Conservation (phyloP, 345 rosid species). For the Pistacia atlantica region DNA sequence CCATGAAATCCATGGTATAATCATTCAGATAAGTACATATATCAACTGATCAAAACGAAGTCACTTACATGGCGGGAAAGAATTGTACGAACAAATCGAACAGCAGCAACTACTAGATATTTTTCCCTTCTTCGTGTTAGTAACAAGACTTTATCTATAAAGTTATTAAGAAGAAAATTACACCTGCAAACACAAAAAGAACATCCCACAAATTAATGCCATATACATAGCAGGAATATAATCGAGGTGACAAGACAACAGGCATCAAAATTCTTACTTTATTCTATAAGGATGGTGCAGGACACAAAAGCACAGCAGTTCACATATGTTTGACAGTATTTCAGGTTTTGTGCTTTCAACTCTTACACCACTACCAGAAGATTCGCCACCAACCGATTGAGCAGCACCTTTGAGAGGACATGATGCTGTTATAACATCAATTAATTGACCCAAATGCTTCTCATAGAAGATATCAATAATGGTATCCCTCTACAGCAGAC, state of each 20-base stretch:
- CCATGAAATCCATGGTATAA: neutral
- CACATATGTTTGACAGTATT: slow-evolving; percentile 88
- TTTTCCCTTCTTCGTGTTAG: slow-evolving; percentile 88
- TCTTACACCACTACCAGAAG: slow-evolving; percentile 44
- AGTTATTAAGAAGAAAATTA: slow-evolving; percentile 81
- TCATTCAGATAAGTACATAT: neutral
- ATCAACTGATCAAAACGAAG: slow-evolving; percentile 17
- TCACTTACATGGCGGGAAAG: slow-evolving; percentile 79
- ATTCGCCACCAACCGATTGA: slow-evolving; percentile 39
- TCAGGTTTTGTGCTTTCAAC: slow-evolving; percentile 72
- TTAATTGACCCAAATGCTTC: slow-evolving; percentile 84
- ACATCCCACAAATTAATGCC: slow-evolving; percentile 10
- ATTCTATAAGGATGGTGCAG: slow-evolving; percentile 91
- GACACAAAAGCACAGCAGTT: slow-evolving; percentile 91
- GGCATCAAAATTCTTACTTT: slow-evolving; percentile 55
- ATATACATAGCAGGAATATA: slow-evolving; percentile 19
- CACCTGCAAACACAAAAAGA: slow-evolving; percentile 59
- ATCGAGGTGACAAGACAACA: slow-evolving; percentile 7
- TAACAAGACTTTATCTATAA: slow-evolving; percentile 78
- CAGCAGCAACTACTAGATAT: slow-evolving; percentile 89
- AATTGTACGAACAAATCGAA: slow-evolving; percentile 91
- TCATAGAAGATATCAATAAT: slow-evolving; percentile 91
- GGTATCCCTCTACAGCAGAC: slow-evolving; percentile 72
- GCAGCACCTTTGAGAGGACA: slow-evolving; percentile 52
- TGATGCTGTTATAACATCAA: slow-evolving; percentile 83